Base-by-base conservation (phyloP, 306 rosid genomes). In the Quercus ilex region DNA sequence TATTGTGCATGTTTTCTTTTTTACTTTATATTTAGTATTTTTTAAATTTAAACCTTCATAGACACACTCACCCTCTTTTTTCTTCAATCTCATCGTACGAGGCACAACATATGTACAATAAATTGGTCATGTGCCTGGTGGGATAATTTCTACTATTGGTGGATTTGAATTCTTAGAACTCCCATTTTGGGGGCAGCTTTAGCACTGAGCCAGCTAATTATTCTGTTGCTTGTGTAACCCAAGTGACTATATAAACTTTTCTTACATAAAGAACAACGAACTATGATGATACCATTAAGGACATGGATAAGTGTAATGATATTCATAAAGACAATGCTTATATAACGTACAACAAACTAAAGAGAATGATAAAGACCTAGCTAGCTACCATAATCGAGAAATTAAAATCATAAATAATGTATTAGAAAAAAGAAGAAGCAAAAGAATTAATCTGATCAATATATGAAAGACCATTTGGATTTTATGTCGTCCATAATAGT, bases 101-200 rank as follows among this genome's bases (percentile, higher is more conserved):
- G 52, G 15, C 52, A 46, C 52, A 46, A 12, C 14, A 46, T 46
- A 46, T 46, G 52, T 46, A 11, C 52, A 11, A 46, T 12, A 46
- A 49, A 13, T 49, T 49, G 53, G 17, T 12, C 53, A 49, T 59
- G 11, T 21, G 18, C 67, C 31, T 57, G 14, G 49, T 31, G 57
- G 43, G 19, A 30, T 64, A 38, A 23, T 51, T 53, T 18, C 46
- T 53, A 62, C 30, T 20, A 46, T 31, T 18, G 43, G 68, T 57
- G 52, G 46, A 25, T 65, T 69, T 57, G 55, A 64, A 28, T 81
- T 59, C 28, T 14, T 3, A 28, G 63, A 55, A 55, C 64, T 74
- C 80, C 64, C 76, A 65, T 56, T 6, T 57, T 58, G 15, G 38
- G 46, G 65, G 69, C 71, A 74, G 78, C 58, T 72, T 35, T 41